These are phyloP conservation scores for Darksidea phi DNA, from an alignment of 495 filamentous ascomycete genomes.

Conservation along the genomic window DNA sequence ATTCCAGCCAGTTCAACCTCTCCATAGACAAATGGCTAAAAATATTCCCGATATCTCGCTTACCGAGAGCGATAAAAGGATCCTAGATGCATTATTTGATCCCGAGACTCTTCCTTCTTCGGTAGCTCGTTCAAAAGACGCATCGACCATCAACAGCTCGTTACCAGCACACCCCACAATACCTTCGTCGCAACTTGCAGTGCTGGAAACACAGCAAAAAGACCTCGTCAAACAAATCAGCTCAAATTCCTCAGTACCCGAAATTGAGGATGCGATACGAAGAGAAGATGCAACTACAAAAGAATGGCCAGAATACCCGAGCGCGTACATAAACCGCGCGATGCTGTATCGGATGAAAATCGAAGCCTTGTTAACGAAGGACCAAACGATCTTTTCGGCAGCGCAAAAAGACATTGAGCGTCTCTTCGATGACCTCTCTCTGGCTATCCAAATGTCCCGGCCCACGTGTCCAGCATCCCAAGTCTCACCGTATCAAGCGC, in stretches of 20 bases:
- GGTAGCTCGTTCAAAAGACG: constrained; percentile 15
- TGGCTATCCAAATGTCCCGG: constrained; percentile 58
- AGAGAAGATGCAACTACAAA: constrained; percentile 56
- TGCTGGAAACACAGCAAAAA: constrained; percentile 23
- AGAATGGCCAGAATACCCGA: constrained; percentile 65
- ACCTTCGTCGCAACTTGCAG: constrained; percentile 8
- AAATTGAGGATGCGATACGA: constrained; percentile 38
- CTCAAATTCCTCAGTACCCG: constrained; percentile 32
- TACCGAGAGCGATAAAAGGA: constrained; percentile 65
- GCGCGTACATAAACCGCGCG: constrained; percentile 73
- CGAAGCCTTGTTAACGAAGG: constrained; percentile 43
- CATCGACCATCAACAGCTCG: constrained; percentile 49
- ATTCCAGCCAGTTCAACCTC: too few relatives aligned
- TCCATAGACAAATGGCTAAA: constrained; percentile 4
- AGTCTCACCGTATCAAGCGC: constrained; percentile 60
- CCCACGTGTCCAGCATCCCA: constrained; percentile 53
- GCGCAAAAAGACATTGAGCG: neutral
- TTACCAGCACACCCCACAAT: constrained; percentile 64
- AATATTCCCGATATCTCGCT: constrained; percentile 51
- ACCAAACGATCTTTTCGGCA: constrained; percentile 13
- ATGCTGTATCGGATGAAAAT: constrained; percentile 63
- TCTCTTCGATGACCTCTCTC: constrained; percentile 60
- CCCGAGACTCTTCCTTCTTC: constrained; percentile 63
- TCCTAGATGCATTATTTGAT: constrained; percentile 77
- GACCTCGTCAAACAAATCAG: constrained; percentile 13